Evolutionary conservation across 2,329 filamentous ascomycete species (phyloP), one percentile per base, ranked within the genome.

Genomic region (Uncinocarpus reesii): DNA sequence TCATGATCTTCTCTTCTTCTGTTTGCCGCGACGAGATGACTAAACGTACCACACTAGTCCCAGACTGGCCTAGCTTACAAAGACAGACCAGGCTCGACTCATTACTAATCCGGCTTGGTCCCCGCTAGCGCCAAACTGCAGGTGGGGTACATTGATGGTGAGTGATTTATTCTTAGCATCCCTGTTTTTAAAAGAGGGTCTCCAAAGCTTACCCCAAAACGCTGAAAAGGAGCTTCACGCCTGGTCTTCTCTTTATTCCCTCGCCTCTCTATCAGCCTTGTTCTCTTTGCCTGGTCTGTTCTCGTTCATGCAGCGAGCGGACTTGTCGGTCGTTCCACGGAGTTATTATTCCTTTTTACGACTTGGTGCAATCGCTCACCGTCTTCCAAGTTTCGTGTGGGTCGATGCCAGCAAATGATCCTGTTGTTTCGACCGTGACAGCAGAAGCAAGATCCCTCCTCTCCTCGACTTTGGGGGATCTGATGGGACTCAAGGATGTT

Each of bases 401-500:
- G 42, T 20, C 29, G 15, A 23, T 20, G 21, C 29, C 29, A 46
- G 32, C 43, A 46, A 20, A 37, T 46, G 23, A 29, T 26, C 43
- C 36, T 47, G 37, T 41, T 40, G 45, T 40, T 47, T 40, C 26
- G 24, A 24, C 36, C 28, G 36, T 28, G 36, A 24, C 44, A 47
- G 26, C 44, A 32, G 18, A 40, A 40, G n/a, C 36, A 40, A 40
- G 5, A 24, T 40, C 23, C 20, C 15, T 15, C n/a, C 26, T 29
- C 26, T 6, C 15, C 21, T 18, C 21, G 6, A 31, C 35, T 32
- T 24, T 23, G 11, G 21, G 18, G 15, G 29, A 18, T 21, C 36
- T 35, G n/a, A 47, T 47, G 45, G 45, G 45, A 47, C 36, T 36
- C 36, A 47, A 47, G 20, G 36, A 47, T 47, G 45, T 40, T 47